Percentiles rank a stretch among this genome's conserved stretches.
Evolutionary conservation across 2,329 filamentous ascomycete genomes (phyloP).

Genomic region (Periglandula ipomoeae): DNA sequence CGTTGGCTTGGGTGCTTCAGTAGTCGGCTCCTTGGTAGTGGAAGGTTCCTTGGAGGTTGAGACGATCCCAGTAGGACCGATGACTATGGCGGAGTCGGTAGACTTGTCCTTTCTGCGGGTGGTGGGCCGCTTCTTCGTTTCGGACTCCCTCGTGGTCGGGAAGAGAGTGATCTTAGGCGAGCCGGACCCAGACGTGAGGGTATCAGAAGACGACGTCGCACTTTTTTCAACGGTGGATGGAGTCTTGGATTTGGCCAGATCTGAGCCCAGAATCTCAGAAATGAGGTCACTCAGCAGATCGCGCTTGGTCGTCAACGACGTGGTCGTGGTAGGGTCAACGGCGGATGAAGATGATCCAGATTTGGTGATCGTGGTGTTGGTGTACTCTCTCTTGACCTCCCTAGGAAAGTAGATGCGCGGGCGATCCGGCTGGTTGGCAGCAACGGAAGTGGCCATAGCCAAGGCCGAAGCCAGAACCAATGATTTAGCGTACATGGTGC

Average conservation of each 20-base stretch:
- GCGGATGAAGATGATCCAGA: slow-evolving; percentile 12
- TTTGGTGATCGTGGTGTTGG: slow-evolving; percentile 32
- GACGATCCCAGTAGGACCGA: slow-evolving; percentile 20
- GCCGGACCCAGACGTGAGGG: neutral
- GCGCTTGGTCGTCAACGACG: slow-evolving; percentile 11
- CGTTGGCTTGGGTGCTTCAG: neutral
- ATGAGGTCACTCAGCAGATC: slow-evolving; percentile 15
- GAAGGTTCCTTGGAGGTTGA: neutral
- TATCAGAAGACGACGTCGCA: neutral
- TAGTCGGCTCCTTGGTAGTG: neutral
- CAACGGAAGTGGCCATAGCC: slow-evolving; percentile 37
- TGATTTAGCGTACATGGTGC: slow-evolving; percentile 41
- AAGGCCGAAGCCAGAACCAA: slow-evolving; percentile 38
- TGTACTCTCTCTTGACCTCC: slow-evolving; percentile 42
- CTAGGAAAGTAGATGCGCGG: slow-evolving; percentile 50
- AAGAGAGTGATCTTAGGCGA: neutral
- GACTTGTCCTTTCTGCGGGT: neutral
- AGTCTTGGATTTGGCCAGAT: neutral
- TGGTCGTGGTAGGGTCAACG: slow-evolving; percentile 12
- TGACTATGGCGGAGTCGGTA: slow-evolving; percentile 14
- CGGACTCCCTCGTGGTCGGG: neutral
- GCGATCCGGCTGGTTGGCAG: slow-evolving; percentile 30
- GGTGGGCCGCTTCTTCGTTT: neutral
- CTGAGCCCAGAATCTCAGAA: slow-evolving; percentile 13
- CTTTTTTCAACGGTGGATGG: neutral